Evolutionary conservation across 1,284 basidiomycete species (phyloP), one percentile per base, ranked within the genome.

Genomic region (Ceratobasidium sp.): DNA sequence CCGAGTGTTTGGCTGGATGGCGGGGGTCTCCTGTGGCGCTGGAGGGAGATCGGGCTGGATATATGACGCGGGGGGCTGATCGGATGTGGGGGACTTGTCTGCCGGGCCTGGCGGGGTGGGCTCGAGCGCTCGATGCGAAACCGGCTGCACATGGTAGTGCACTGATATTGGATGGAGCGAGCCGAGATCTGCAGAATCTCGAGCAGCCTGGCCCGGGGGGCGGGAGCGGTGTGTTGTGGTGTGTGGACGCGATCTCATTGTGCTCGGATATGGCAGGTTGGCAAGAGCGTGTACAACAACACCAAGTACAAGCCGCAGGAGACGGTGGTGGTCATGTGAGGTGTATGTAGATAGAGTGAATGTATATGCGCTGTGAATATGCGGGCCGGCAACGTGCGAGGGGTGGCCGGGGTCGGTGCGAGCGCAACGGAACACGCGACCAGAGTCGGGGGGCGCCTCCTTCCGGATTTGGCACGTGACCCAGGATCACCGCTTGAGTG

Each of bases 251-350:
- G 40, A 32, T 40, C 73, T 64, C 57, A 59, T 66, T 68, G 74
- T 56, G 43, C 56, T 65, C 57, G 17, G 64, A 64, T 67, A 40
- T 49, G 78, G 56, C 83, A 94, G 93, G 87, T 87, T 73, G 94
- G 93, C 66, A 91, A 94, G 88, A 91, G 91, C 82, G 91, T 95
- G 25, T 98, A 98, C 89, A 90, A 95, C 88, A 91, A 92, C 79
- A 87, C 91, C 78, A 89, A 90, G 82, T 96, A 96, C 86, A 90
- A 89, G 79, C 88, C 92, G 40, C 87, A 87, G 79, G 89, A 91
- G 75, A 85, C 83, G 76, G 87, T 91, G 81, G 88, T 90, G 77
- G 86, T 91, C 54, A 64, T 74, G 61, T 74, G 71, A 74, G 15
- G 40, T 67, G 46, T 67, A 67, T 43, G 37, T 59, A 70, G 54